Evolutionary conservation across 2,329 filamentous ascomycete species (phyloP).

Genomic region (Aspergillus flavus): DNA sequence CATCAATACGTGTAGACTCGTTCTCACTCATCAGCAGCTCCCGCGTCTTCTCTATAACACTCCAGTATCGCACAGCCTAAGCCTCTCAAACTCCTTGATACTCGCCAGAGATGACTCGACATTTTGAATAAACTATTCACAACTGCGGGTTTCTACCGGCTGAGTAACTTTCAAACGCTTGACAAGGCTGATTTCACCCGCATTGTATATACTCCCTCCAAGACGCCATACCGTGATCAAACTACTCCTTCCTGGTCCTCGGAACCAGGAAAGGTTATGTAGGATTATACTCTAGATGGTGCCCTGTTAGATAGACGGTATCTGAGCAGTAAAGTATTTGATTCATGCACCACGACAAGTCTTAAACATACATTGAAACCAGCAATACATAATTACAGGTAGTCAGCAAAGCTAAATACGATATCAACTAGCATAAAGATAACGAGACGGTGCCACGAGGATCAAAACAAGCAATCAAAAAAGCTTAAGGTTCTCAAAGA

Average conservation of each 20-base stretch:
- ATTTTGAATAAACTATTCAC: no score
- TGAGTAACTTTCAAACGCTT: neutral
- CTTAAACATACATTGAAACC: neutral
- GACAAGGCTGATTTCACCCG: neutral
- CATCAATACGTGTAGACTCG: no score
- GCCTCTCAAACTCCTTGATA: no score
- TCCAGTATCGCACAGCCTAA: no score
- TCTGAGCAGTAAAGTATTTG: neutral
- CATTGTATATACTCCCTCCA: neutral
- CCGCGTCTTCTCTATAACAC: no score
- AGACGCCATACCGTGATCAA: neutral
- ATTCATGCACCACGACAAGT: neutral
- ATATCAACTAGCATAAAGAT: neutral
- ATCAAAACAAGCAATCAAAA: neutral
- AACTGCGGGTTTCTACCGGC: no score
- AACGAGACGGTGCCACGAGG: neutral
- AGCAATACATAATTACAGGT: slow-evolving; percentile 1
- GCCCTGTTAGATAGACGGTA: neutral
- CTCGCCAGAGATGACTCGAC: no score
- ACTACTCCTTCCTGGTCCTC: neutral
- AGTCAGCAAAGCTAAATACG: neutral
- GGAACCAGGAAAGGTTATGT: neutral
- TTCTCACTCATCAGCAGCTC: no score
- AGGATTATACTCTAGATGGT: neutral
- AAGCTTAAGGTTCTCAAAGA: neutral